Conservation (phyloP, 495 filamentous ascomycete genomes). For the Collariella sp. region DNA sequence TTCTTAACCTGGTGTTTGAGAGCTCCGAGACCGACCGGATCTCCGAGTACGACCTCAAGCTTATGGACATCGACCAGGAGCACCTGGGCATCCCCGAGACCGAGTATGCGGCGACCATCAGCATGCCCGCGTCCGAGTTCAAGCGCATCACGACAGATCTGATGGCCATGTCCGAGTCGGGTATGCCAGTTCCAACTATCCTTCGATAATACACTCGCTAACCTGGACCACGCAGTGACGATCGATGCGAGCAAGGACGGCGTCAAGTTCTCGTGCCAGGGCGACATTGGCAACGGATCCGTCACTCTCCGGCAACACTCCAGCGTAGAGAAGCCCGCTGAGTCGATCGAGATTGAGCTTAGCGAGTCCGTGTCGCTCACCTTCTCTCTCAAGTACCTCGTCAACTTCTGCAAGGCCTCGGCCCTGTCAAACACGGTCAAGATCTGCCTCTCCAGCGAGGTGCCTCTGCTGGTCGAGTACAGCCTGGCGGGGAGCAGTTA, state of each 20-base stretch:
- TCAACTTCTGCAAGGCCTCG: slow-evolving; percentile 99
- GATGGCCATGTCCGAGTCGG: slow-evolving; percentile 85
- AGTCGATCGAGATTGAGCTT: slow-evolving; percentile 81
- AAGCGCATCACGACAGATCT: slow-evolving; percentile 90
- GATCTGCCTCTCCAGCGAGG: slow-evolving; percentile 89
- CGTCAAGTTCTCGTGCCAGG: slow-evolving; percentile 87
- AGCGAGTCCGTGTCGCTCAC: slow-evolving; percentile 90
- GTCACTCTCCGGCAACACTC: slow-evolving; percentile 84
- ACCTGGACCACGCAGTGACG: slow-evolving; percentile 51
- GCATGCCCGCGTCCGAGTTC: slow-evolving; percentile 86
- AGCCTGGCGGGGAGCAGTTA: slow-evolving; percentile 71
- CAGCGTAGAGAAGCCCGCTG: slow-evolving; percentile 82
- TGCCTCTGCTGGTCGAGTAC: slow-evolving; percentile 94
- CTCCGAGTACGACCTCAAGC: slow-evolving; percentile 98
- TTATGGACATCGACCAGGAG: slow-evolving; percentile 99
- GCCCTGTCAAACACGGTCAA: slow-evolving; percentile 74
- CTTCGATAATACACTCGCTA: not conserved
- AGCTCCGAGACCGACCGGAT: slow-evolving; percentile 77
- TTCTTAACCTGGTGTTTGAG: slow-evolving; percentile 93
- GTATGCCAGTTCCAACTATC: slow-evolving; percentile 41
- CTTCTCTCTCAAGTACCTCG: slow-evolving; percentile 98
- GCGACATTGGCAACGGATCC: slow-evolving; percentile 91
- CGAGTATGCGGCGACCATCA: slow-evolving; percentile 86
- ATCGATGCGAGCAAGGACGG: slow-evolving; percentile 98
- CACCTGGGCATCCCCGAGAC: slow-evolving; percentile 98